Base-by-base conservation (phyloP, 306 rosid genomes). In the Hippophae tibetana region DNA sequence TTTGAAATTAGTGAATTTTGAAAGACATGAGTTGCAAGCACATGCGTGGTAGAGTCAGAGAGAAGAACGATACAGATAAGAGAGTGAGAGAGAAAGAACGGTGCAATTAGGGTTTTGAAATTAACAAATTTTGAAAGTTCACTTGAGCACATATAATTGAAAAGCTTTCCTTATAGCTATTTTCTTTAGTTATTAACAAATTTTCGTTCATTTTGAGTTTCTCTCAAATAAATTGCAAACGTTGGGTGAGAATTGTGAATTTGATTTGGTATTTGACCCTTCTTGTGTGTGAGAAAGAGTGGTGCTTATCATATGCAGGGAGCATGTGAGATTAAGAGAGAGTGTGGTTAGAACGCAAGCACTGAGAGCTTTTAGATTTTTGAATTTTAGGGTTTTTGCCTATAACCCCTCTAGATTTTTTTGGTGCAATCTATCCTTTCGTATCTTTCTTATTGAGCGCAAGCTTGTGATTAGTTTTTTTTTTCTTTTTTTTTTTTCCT, bases 291-390 rank as follows among this genome's bases (percentile, higher is more conserved):
- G 93, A 87, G 96, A 87, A 76, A 82, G 89, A 80, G 85, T 80
- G 79, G 86, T 77, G 78, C 81, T 81, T 83, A 76, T 83, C 78
- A 62, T 89, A 86, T 89, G 90, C 95, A 89, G 69, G 83, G 90
- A 81, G 86, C 77, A 90, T 84, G 94, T 77, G 85, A 85, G 78
- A 75, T 79, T 85, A 61, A 86, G 90, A 76, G 94, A 71, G 90
- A 70, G 90, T 71, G 82, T 57, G 73, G 77, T 75, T 77, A 82
- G 82, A 65, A 69, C 80, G 79, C 74, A 78, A 72, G 83, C 73
- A 61, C 81, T 66, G 73, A 80, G 81, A 67, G 55, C 65, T 69
- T 64, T 62, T 47, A 58, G 25, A 38, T 71, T 64, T 71, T 67
- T 63, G 43, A 53, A 70, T 60, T 42, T 59, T 67, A 67, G 71